Base-by-base conservation (phyloP, 1,284 basidiomycete genomes). In the Apiotrichum porosum region DNA sequence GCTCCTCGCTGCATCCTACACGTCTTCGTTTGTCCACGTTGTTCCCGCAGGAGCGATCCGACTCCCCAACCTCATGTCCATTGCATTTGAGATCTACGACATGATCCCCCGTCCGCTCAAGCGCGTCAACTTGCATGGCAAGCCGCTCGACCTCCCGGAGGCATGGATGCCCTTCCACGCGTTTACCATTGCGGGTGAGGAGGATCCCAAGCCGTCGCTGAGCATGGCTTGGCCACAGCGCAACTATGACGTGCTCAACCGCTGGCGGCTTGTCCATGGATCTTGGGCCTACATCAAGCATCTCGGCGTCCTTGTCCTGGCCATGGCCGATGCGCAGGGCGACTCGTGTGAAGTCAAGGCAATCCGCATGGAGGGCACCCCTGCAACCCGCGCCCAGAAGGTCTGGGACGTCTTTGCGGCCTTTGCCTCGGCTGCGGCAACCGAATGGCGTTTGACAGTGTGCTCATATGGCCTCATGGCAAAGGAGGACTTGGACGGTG, bases 391-490 rank as follows among this genome's bases (percentile, higher is more conserved):
- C 21, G 45, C 51, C 9, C 38, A 44, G 5, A 32, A 33, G 6
- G 40, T 47, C 3, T 62, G 59, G 52, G 64, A 65, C 36, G 73
- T 75, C 1, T 52, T 81, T 52, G 62, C 61, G 37, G 61, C 68
- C 24, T 83, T 81, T 62, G 80, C 79, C 14, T 70, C 74, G 17
- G 71, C 72, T 6, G 76, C 73, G 34, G 56, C 54, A 2, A 51
- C 56, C 1, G 58, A 66, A 39, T 68, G 58, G 54, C 51, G 58
- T 24, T 28, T 68, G 34, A 50, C 39, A 21, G 46, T 70, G 15
- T 60, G 52, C 15, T 34, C 44, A 14, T 35, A 51, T 10, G 62
- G 62, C 0, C 15, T 49, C 6, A 57, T 68, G 48, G 23, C 33
- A 4, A 26, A 36, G 13, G 57, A 56, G 26, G 68, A 71, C 42